Percentiles rank a stretch among this genome's conserved stretches.
Evolutionary conservation across 176 grass and related monocot species (phyloP).

Genomic region (Triticum urartu): DNA sequence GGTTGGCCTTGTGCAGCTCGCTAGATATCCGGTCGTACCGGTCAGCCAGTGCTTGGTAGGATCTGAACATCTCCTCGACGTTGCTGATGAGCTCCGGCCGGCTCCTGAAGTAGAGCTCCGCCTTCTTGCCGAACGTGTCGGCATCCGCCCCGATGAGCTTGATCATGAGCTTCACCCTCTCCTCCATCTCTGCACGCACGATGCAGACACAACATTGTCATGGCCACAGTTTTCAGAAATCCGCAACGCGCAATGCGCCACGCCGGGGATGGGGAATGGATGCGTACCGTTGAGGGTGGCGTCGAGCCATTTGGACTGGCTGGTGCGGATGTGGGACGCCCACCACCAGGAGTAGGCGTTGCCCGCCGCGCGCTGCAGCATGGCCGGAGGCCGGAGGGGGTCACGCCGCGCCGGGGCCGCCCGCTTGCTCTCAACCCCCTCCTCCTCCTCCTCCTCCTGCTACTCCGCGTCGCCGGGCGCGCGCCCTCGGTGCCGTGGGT

Average conservation of each 20-base stretch:
- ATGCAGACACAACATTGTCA: background rate
- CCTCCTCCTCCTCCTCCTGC: background rate
- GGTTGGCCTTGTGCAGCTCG: conserved; percentile 96
- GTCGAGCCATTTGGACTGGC: conserved; percentile 79
- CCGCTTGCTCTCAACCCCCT: background rate
- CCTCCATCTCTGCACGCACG: conserved; percentile 76
- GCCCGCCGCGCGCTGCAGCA: conserved; percentile 86
- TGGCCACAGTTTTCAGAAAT: background rate
- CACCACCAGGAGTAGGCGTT: conserved; percentile 97
- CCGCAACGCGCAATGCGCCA: background rate
- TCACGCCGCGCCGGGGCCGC: conserved; percentile 22
- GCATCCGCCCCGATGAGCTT: conserved; percentile 86
- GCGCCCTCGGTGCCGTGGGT: background rate
- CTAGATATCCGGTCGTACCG: conserved; percentile 62
- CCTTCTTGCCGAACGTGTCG: conserved; percentile 83
- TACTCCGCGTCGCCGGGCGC: background rate
- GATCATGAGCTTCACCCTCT: conserved; percentile 73
- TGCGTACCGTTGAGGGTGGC: conserved; percentile 59
- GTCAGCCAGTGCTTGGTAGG: conserved; percentile 75
- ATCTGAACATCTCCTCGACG: conserved; percentile 76
- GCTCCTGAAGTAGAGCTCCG: conserved; percentile 86
- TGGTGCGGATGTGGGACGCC: conserved; percentile 80
- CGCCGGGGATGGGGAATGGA: background rate
- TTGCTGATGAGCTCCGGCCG: conserved; percentile 82
- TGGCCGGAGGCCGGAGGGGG: conserved; percentile 23